Evolutionary conservation across 2,329 filamentous ascomycete genomes (phyloP), one percentile per base, ranked within the genome.

Genomic region (Phialophora tarda): DNA sequence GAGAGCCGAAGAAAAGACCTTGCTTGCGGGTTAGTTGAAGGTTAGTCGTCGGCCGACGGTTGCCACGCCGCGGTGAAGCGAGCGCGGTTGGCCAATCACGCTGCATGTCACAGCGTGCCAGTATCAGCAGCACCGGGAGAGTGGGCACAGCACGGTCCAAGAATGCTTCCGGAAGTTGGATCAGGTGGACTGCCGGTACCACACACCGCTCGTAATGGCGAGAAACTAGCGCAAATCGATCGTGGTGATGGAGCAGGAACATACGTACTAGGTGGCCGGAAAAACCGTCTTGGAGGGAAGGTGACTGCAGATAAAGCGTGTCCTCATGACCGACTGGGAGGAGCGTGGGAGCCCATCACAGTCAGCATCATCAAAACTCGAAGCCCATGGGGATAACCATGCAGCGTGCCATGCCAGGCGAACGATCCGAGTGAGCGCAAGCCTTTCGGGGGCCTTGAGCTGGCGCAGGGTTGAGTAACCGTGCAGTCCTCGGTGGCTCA

Each of bases 1-100:
- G 61, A 59, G 63, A 54, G 63, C 66, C 63, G 66, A 68, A 65
- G 50, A 66, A 66, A 66, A 53, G 53, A 68, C 63, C 66, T 56
- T 63, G 57, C 63, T 55, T 64, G 54, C 50, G 50, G 21, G 41
- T 61, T 48, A 56, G 50, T 55, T 59, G 63, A 55, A 62, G 34
- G 50, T 59, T 66, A 63, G 66, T 53, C 24, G 60, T 55, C 21
- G 44, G 63, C 59, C 63, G 63, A 64, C 58, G 26, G 38, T 64
- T 56, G 66, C 66, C 66, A 68, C 66, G 57, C 41, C 59, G 44
- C 63, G 57, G 51, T 61, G 53, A 50, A 58, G 58, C 47, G 50
- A 57, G 50, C 26, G 54, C 55, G 23, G 57, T 26, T 59, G 56
- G 23, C 66, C 66, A 68, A 68, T 68, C 58, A 50, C 17, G 41